These are phyloP conservation scores for Jaltomata sinuosa DNA, from an alignment of 257 asterid species.

Conservation along the genomic window DNA sequence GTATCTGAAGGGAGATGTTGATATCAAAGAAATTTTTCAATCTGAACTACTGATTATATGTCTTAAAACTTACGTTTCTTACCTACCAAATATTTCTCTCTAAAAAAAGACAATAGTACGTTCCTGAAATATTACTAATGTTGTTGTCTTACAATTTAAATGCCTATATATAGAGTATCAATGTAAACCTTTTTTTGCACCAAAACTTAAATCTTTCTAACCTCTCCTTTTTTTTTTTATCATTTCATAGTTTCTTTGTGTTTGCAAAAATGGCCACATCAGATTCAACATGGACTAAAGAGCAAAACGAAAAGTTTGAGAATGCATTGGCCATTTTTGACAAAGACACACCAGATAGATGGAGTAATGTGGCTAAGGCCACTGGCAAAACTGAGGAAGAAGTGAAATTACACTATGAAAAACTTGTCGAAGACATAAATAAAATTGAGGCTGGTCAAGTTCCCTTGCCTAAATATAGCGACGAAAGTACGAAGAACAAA, in stretches of 20 bases:
- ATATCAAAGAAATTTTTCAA: too few relatives aligned
- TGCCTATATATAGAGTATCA: constrained; percentile 10
- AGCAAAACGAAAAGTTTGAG: constrained; percentile 53
- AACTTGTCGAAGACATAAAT: constrained; percentile 39
- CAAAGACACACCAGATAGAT: constrained; percentile 38
- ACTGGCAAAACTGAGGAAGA: constrained; percentile 50
- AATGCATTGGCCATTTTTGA: constrained; percentile 41
- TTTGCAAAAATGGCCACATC: constrained; percentile 23
- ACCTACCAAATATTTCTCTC: too few relatives aligned
- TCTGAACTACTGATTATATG: too few relatives aligned
- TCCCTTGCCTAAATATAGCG: constrained; percentile 38
- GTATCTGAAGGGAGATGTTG: too few relatives aligned
- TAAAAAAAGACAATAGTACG: too few relatives aligned
- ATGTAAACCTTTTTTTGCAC: background rate
- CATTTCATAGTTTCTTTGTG: background rate
- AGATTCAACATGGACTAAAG: constrained; percentile 33
- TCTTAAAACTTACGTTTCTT: too few relatives aligned
- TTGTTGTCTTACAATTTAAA: too few relatives aligned
- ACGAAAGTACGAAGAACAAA: constrained; percentile 12
- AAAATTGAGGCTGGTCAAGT: constrained; percentile 41
- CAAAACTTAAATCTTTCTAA: too few relatives aligned
- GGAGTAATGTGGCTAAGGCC: constrained; percentile 44
- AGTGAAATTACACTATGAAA: constrained; percentile 43
- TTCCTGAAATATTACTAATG: too few relatives aligned
- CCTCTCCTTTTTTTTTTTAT: too few relatives aligned